phyloP scores from a whole-genome alignment of 1,284 basidiomycete genomes.

The Ceratobasidium theobromae region DNA sequence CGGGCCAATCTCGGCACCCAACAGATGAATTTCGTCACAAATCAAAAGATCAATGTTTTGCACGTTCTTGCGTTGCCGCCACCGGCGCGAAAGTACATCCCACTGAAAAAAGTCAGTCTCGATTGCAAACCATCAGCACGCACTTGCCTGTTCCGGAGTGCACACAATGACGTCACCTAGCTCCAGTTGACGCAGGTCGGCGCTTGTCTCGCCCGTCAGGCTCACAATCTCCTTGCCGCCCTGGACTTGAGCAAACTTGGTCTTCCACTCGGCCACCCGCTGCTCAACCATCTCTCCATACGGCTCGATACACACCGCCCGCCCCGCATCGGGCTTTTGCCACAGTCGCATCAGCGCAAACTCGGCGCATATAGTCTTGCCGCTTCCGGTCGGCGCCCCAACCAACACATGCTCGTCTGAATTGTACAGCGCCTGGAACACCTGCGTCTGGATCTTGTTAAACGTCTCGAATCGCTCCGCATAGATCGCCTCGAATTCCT shows the following conservation, averaged over 20 bases:
- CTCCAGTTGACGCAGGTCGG: constrained; percentile 87
- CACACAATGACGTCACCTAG: constrained; percentile 91
- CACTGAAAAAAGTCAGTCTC: constrained; percentile 56
- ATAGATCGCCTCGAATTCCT: constrained; percentile 87
- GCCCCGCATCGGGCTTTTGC: constrained; percentile 77
- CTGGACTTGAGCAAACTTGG: constrained; percentile 79
- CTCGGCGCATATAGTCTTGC: constrained; percentile 97
- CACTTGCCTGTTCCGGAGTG: constrained; percentile 77
- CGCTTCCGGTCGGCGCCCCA: constrained; percentile 93
- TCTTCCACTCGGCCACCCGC: constrained; percentile 84
- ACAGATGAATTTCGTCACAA: constrained; percentile 92
- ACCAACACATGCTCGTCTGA: constrained; percentile 96
- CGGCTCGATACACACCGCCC: constrained; percentile 96
- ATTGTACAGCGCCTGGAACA: constrained; percentile 96
- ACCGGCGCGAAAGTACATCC: constrained; percentile 94
- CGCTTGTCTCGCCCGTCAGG: constrained; percentile 92
- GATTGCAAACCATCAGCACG: neutral
- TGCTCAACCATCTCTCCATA: constrained; percentile 96
- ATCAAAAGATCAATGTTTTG: constrained; percentile 92
- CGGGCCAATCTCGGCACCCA: constrained; percentile 86
- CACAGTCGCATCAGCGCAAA: constrained; percentile 91
- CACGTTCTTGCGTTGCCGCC: constrained; percentile 97
- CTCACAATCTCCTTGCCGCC: constrained; percentile 92
- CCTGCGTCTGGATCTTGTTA: constrained; percentile 99
- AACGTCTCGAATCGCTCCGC: constrained; percentile 75